Conservation (phyloP, 2,329 filamentous ascomycete species). For the Cercospora janseana region DNA sequence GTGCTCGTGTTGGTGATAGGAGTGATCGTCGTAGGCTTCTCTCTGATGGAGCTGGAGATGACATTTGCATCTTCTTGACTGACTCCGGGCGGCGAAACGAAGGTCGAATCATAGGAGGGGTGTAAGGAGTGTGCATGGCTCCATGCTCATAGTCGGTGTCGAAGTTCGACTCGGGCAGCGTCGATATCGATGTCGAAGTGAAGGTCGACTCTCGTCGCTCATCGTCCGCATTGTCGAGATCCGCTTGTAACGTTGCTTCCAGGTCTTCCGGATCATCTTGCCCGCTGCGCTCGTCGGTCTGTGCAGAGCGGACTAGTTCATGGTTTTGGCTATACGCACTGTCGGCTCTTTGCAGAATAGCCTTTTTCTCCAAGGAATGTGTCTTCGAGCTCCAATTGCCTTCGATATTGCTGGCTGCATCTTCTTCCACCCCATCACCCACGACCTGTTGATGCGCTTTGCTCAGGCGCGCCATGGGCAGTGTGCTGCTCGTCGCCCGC, state of each 20-base stretch:
- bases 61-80: conserved; percentile 70
- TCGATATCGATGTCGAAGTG: conserved; percentile 35
- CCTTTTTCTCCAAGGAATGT: conserved; percentile 2
- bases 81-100: conserved; percentile 69
- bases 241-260: neutral
- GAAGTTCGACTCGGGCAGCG: conserved; percentile 34
- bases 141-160: conserved; percentile 30
- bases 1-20: conserved; percentile 45
- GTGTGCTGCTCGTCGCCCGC: conserved; percentile 8
- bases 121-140: conserved; percentile 44
- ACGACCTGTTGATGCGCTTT: conserved; percentile 24
- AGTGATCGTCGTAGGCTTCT: conserved; percentile 41
- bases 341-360: neutral
- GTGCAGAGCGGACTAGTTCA: no score
- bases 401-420: neutral
- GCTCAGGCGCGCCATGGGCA: conserved; percentile 53
- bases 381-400: conserved; percentile 14
- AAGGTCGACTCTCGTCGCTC: conserved; percentile 30
- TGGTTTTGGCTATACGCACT: conserved; percentile 5
- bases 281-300: conserved; percentile 1
- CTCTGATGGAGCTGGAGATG: conserved; percentile 60
- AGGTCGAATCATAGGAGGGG: conserved; percentile 59
- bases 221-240: conserved; percentile 15
- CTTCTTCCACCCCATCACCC: conserved; percentile 18
- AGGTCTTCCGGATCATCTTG: neutral